Evolutionary conservation across 495 filamentous ascomycete species (phyloP), one percentile per base, ranked within the genome.

Genomic region (Penicillium paradoxum): DNA sequence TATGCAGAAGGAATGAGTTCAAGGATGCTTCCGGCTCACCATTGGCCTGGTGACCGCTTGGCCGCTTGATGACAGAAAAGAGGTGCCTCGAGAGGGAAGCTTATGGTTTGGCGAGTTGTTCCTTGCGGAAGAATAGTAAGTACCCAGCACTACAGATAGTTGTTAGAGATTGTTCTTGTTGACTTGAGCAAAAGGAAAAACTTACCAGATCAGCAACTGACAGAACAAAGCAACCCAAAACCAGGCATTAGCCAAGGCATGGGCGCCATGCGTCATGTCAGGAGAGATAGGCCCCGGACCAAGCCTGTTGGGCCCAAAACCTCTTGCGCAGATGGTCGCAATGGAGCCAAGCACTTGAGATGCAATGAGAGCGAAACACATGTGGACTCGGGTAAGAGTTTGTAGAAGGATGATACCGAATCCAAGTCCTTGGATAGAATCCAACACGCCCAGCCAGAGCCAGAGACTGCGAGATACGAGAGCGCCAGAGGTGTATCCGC

Each of bases 121-220:
- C 83, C 73, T 84, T 87, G 34, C 83, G 71, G 75, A 87, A 88
- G 71, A 85, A 87, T 64, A 79, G 71, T 40, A 84, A 76, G 71
- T 84, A 88, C 0, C 85, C 84, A 40, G 81, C 66, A 56, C 78
- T 71, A 39, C 4, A 43, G 22, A 51, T 18, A 40, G 2, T 37
- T 34, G 37, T 57, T 57, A 58, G 55, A 9, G n/a, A 15, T 41
- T 34, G 17, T 11, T n/a, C 11, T n/a, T n/a, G 8, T 7, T 10
- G 10, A 17, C 21, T 0, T 7, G 18, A 50, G 13, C 10, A 39
- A 13, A 8, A 40, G 30, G 40, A 21, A 7, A 13, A 38, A 62
- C 64, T 56, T 58, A 74, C 72, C 82, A 85, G 50, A 89, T 78
- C 6, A 82, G 65, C 33, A 84, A 50, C 63, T 90, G 86, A 54